Evolutionary conservation across 176 grass and related monocot genomes (phyloP).

Genomic region (Carex littledalei): DNA sequence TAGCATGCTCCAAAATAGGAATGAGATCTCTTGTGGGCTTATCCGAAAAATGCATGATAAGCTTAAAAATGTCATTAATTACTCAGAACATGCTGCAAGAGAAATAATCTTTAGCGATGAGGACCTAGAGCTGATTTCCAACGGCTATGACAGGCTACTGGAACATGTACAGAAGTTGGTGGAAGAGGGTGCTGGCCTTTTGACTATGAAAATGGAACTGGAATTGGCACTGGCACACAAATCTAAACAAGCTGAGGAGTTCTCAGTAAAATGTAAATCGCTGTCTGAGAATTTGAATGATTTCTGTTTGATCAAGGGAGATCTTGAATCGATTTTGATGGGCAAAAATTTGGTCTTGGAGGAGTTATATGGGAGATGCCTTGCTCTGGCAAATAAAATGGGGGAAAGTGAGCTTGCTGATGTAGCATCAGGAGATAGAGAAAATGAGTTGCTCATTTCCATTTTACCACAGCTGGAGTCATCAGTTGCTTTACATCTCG

Average conservation of each 20-base stretch:
- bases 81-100: slow-evolving; percentile 33
- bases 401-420: slow-evolving; percentile 20
- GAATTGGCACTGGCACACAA: slow-evolving; percentile 52
- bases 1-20: slow-evolving; percentile 44
- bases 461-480: slow-evolving; percentile 66
- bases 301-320: slow-evolving; percentile 43
- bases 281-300: slow-evolving; percentile 58
- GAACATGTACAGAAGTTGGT: slow-evolving; percentile 60
- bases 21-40: slow-evolving; percentile 38
- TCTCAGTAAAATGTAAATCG: slow-evolving; percentile 56
- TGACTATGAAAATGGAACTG: slow-evolving; percentile 47
- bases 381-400: slow-evolving; percentile 56
- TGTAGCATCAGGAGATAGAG: slow-evolving; percentile 28
- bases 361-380: slow-evolving; percentile 55
- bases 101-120: slow-evolving; percentile 39
- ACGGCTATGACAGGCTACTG: slow-evolving; percentile 39
- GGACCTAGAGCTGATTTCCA: slow-evolving; percentile 37
- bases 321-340: slow-evolving; percentile 48
- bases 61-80: slow-evolving; percentile 40
- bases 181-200: slow-evolving; percentile 30
- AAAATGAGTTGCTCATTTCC: slow-evolving; percentile 43
- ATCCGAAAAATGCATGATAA: slow-evolving; percentile 42
- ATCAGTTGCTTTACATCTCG: slow-evolving; percentile 43
- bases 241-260: slow-evolving; percentile 70
- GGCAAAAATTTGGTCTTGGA: slow-evolving; percentile 39